Conservation (phyloP, 2,329 filamentous ascomycete species). For the Aquanectria penicillioides region DNA sequence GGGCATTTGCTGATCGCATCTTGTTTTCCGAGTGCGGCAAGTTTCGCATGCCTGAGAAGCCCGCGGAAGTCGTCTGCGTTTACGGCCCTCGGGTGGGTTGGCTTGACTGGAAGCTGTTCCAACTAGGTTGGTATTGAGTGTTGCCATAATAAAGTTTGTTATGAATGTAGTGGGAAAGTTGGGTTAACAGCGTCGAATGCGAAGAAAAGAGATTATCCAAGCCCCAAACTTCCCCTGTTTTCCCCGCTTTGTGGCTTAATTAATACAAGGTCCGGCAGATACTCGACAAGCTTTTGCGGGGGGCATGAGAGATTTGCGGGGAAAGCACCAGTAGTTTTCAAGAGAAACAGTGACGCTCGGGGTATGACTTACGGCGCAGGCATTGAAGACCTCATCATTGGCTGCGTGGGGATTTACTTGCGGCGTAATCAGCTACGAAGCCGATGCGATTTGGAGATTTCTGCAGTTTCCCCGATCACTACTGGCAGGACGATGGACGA, state of each 20-base stretch:
- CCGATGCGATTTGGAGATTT: no score
- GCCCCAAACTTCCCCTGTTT: background rate
- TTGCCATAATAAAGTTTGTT: background rate
- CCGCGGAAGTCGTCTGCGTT: conserved; percentile 1
- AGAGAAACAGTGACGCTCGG: background rate
- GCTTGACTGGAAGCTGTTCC: background rate
- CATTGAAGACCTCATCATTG: no score
- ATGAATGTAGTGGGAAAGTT: background rate
- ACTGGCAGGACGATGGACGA: no score
- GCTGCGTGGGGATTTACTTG: no score
- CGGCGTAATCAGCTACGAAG: no score
- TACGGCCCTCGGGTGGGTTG: background rate
- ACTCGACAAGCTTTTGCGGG: background rate
- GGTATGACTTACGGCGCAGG: no score
- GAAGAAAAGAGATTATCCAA: background rate
- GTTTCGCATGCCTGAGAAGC: conserved; percentile 1
- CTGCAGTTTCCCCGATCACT: no score
- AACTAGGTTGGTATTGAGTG: background rate
- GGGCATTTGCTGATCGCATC: conserved; percentile 8
- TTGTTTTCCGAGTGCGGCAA: conserved; percentile 2
- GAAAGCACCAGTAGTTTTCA: background rate
- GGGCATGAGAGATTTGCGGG: background rate
- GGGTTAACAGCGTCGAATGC: background rate
- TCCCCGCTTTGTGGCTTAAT: background rate
- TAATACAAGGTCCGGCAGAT: background rate